Evolutionary conservation across 2,329 filamentous ascomycete species (phyloP).

Genomic region (Xylariaceae sp.): DNA sequence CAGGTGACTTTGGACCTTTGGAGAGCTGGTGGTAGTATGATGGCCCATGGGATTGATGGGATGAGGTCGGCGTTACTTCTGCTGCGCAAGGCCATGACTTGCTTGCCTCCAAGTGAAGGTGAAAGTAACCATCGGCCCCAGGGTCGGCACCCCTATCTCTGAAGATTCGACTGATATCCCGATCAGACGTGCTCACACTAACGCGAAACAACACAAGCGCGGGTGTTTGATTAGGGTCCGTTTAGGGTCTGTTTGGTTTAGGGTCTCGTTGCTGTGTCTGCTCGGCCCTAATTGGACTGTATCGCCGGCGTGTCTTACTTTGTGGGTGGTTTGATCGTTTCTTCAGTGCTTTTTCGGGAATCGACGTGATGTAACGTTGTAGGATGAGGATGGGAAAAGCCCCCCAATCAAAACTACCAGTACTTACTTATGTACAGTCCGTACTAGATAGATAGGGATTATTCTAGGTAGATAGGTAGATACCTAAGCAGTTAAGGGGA

Average conservation of each 20-base stretch:
- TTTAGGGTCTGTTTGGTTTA: background rate
- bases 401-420: background rate
- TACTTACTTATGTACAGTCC: slow-evolving; percentile 3
- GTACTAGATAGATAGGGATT: no score
- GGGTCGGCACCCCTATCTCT: no score
- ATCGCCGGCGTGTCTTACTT: slow-evolving; percentile 21
- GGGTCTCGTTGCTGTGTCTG: background rate
- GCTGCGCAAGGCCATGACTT: background rate
- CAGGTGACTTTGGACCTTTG: slow-evolving; percentile 21
- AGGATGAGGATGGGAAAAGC: slow-evolving; percentile 4
- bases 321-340: slow-evolving; percentile 16
- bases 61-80: background rate
- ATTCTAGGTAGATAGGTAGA: no score
- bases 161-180: no score
- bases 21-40: background rate
- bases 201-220: no score
- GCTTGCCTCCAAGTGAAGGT: no score
- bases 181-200: no score
- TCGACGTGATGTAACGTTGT: slow-evolving; percentile 27
- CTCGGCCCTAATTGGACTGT: slow-evolving; percentile 4
- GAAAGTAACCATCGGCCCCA: no score
- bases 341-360: slow-evolving; percentile 9
- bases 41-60: background rate
- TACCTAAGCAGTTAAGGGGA: no score
- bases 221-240: no score